These are phyloP conservation scores for Neurospora africana DNA, from an alignment of 495 filamentous ascomycete species.

Conservation along the genomic window DNA sequence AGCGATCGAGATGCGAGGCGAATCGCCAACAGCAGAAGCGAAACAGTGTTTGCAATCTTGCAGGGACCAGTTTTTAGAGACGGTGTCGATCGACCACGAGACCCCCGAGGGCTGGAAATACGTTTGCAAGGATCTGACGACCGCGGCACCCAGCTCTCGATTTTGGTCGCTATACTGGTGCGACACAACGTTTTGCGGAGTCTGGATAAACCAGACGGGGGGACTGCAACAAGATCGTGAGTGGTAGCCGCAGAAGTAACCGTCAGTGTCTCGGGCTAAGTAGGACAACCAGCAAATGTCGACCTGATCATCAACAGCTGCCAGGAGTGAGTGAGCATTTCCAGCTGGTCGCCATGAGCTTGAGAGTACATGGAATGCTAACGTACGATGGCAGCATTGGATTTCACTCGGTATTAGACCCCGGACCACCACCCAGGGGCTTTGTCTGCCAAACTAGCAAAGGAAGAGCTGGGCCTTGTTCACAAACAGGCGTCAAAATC, in stretches of 20 bases:
- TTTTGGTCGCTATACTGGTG: slow-evolving; percentile 38
- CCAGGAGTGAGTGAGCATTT: slow-evolving; percentile 28
- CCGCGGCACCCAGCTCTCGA: background rate
- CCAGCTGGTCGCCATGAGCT: background rate
- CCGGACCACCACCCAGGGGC: slow-evolving; percentile 22
- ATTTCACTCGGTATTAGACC: slow-evolving; percentile 26
- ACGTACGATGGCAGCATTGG: slow-evolving; percentile 22
- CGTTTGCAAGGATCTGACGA: slow-evolving; percentile 13
- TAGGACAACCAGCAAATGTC: slow-evolving; percentile 26
- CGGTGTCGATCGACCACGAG: slow-evolving; percentile 7
- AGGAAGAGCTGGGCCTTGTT: slow-evolving; percentile 2
- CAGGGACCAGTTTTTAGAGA: slow-evolving; percentile 12
- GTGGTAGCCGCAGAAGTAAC: slow-evolving; percentile 12
- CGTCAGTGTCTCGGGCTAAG: slow-evolving; percentile 16
- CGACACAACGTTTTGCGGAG: slow-evolving; percentile 34
- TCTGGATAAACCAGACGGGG: slow-evolving; percentile 20
- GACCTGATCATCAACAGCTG: slow-evolving; percentile 38
- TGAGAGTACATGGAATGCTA: background rate
- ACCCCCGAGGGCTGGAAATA: slow-evolving; percentile 9
- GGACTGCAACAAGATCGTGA: slow-evolving; percentile 32
- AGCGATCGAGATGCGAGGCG: slow-evolving; percentile 4
- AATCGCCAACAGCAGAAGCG: slow-evolving; percentile 1
- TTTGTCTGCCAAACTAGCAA: slow-evolving; percentile 13
- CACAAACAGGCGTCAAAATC: background rate
- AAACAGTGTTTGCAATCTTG: slow-evolving; percentile 16